Conservation (phyloP, 768 basidiomycete genomes). For the Amyloporia xantha region DNA sequence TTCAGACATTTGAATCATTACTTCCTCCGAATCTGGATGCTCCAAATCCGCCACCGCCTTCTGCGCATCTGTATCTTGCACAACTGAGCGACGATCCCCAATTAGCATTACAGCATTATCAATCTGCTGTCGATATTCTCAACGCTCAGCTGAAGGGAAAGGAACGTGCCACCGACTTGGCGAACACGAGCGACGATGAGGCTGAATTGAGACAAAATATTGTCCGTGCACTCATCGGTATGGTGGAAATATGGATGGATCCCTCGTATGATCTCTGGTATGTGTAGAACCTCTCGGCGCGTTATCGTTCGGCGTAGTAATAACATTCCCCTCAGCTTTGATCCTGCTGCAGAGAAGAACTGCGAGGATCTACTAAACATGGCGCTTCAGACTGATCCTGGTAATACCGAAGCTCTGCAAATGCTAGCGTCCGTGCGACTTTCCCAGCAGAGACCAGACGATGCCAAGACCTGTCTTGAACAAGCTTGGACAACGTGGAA, state of each 20-base stretch:
- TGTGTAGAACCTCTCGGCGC: conserved; percentile 16
- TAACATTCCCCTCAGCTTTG: conserved; percentile 48
- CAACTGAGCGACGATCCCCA: conserved; percentile 75
- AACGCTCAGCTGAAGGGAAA: conserved; percentile 69
- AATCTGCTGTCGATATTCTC: conserved; percentile 71
- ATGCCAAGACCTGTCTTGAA: conserved; percentile 66
- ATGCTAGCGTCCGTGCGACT: conserved; percentile 80
- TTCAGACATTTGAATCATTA: conserved; percentile 56
- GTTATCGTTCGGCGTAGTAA: no score
- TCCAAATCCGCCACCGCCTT: conserved; percentile 55
- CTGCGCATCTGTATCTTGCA: conserved; percentile 85
- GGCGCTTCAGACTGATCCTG: conserved; percentile 70
- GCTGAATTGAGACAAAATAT: conserved; percentile 59
- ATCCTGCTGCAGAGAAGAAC: conserved; percentile 71
- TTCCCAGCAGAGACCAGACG: conserved; percentile 80
- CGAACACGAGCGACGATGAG: conserved; percentile 39
- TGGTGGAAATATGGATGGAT: conserved; percentile 97
- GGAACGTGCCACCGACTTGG: conserved; percentile 39
- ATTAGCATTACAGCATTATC: conserved; percentile 67
- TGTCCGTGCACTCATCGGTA: conserved; percentile 75
- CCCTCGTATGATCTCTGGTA: conserved; percentile 83
- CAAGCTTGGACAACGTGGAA: conserved; percentile 66
- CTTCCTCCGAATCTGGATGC: conserved; percentile 57
- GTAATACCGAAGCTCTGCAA: conserved; percentile 75
- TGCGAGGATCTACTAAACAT: conserved; percentile 71